Evolutionary conservation across 2,329 filamentous ascomycete species (phyloP).

Genomic region (Ceratocystis cacaofunesta): DNA sequence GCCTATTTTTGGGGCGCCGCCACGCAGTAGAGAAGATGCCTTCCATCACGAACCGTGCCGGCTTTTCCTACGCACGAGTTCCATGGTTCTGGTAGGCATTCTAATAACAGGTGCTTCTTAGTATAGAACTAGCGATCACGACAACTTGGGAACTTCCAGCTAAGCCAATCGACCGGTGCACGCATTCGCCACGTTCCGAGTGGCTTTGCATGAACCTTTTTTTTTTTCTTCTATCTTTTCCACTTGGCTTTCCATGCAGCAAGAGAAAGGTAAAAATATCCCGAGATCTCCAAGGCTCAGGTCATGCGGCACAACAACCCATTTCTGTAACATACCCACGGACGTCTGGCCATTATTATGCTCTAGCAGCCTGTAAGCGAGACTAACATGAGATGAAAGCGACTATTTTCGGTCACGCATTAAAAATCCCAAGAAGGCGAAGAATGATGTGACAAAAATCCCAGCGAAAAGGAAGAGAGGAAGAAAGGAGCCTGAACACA

Average conservation of each 20-base stretch:
- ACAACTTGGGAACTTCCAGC: not conserved
- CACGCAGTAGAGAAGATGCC: not conserved
- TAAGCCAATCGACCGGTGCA: not conserved
- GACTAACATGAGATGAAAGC: slow-evolving; percentile 8
- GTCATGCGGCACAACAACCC: slow-evolving; percentile 1
- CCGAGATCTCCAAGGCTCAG: not conserved
- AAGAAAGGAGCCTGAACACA: not conserved
- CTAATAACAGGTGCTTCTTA: slow-evolving; percentile 4
- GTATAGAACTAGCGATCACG: not conserved
- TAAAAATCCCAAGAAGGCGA: not conserved
- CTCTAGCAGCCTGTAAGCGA: not conserved
- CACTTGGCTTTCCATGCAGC: not conserved
- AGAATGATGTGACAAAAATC: not conserved
- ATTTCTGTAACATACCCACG: slow-evolving; percentile 10
- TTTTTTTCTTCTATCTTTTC: not conserved
- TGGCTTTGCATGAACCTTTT: slow-evolving; percentile 5
- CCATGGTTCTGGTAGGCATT: not conserved
- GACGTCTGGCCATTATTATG: not conserved
- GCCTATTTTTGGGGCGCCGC: not conserved
- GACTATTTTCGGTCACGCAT: slow-evolving; percentile 1
- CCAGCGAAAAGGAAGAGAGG: not conserved
- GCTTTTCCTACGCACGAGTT: not conserved
- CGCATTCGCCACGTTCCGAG: not conserved
- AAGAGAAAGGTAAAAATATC: not conserved
- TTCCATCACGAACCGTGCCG: not conserved